Percentiles rank a stretch among this genome's conserved stretches.
Conservation (phyloP, 1,284 basidiomycete species). For the Laetiporus sulphureus region DNA sequence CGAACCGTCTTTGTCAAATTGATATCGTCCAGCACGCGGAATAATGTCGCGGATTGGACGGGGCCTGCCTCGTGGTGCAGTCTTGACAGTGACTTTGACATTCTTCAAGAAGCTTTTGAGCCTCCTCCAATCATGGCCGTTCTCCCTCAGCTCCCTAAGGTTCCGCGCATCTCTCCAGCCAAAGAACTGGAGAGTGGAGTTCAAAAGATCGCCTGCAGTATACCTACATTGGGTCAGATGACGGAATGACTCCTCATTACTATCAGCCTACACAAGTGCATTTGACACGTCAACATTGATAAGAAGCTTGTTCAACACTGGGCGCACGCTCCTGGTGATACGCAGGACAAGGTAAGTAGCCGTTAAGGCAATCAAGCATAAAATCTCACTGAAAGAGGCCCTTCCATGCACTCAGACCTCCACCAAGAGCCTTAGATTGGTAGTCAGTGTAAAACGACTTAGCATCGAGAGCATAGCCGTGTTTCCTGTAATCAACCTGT, state of each 20-base stretch:
- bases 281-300: conserved; percentile 21
- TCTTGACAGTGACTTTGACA: conserved; percentile 14
- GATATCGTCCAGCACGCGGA: conserved; percentile 17
- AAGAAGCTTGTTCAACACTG: conserved; percentile 13
- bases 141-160: conserved; percentile 14
- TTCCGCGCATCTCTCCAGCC: conserved; percentile 13
- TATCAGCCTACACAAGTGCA: conserved; percentile 17
- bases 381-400: conserved; percentile 12
- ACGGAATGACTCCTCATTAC: too few relatives aligned
- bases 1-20: conserved; percentile 28
- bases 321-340: conserved; percentile 14
- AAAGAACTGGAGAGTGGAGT: conserved; percentile 22
- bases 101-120: conserved; percentile 29
- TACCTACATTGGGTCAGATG: conserved; percentile 25
- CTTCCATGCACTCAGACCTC: conserved; percentile 13
- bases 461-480: conserved; percentile 16
- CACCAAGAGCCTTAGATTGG: conserved; percentile 1
- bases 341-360: too few relatives aligned
- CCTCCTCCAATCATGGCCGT: conserved; percentile 16
- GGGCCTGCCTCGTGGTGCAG: conserved; percentile 2
- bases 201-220: conserved; percentile 22
- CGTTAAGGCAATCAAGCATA: too few relatives aligned
- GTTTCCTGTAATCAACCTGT: conserved; percentile 10
- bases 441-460: conserved; percentile 9
- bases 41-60: conserved; percentile 21